phyloP scores from a whole-genome alignment of 2,329 filamentous ascomycete genomes.

The Colletotrichum zoysiae region DNA sequence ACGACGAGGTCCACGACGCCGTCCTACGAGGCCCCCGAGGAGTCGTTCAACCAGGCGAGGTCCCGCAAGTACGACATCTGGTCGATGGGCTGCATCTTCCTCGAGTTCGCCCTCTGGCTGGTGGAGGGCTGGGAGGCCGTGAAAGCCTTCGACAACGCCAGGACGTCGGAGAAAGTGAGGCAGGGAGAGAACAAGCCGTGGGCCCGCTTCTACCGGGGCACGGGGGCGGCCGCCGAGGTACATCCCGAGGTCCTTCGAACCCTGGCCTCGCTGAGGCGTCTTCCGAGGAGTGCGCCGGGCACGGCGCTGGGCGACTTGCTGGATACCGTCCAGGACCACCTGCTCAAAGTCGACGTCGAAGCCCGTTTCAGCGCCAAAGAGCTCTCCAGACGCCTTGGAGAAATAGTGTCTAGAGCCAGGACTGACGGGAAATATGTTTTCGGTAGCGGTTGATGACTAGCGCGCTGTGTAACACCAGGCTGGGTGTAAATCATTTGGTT shows the following conservation, averaged over 20 bases:
- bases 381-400: neutral
- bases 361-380: neutral
- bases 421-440: neutral
- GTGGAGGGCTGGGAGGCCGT: neutral
- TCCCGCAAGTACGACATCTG: constrained; percentile 46
- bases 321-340: neutral
- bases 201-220: neutral
- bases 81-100: constrained; percentile 46
- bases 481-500: neutral
- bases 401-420: neutral
- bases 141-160: neutral
- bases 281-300: neutral
- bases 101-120: constrained; percentile 46
- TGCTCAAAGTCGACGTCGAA: neutral
- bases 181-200: neutral
- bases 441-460: no score
- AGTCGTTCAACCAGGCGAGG: neutral
- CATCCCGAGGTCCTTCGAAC: neutral
- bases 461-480: no score
- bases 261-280: neutral
- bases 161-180: neutral
- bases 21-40: neutral
- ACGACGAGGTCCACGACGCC: neutral
- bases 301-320: neutral
- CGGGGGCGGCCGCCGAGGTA: neutral